These are phyloP conservation scores for Lachancea cidri DNA, from an alignment of 805 yeast genomes.

Conservation along the genomic window DNA sequence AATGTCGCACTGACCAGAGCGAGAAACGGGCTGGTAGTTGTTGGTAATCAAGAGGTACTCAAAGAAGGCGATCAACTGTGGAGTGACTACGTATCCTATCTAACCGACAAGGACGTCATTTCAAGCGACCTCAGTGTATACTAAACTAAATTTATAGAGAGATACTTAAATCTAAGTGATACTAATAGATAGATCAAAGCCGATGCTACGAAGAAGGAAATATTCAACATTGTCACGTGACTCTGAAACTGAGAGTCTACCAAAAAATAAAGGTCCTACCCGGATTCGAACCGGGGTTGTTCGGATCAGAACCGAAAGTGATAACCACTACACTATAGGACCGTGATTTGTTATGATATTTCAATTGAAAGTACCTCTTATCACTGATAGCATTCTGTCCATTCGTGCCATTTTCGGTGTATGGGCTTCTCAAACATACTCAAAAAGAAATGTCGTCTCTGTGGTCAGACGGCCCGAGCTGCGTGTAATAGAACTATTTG, in stretches of 20 bases:
- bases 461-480: background rate
- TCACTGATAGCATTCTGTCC: background rate
- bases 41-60: slow-evolving; percentile 56
- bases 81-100: slow-evolving; percentile 43
- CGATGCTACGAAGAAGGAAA: too few relatives aligned
- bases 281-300: slow-evolving; percentile 85
- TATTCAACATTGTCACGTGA: too few relatives aligned
- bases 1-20: slow-evolving; percentile 75
- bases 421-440: background rate
- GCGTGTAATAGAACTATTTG: background rate
- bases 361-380: background rate
- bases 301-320: slow-evolving; percentile 59
- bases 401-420: background rate
- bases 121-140: slow-evolving; percentile 21
- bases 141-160: slow-evolving; percentile 4
- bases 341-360: slow-evolving; percentile 20
- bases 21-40: slow-evolving; percentile 51
- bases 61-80: slow-evolving; percentile 42
- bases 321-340: slow-evolving; percentile 58
- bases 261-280: slow-evolving; percentile 54
- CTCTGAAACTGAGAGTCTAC: background rate
- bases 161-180: too few relatives aligned
- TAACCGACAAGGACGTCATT: slow-evolving; percentile 34
- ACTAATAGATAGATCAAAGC: too few relatives aligned
- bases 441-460: background rate